Conservation (phyloP, 495 filamentous ascomycete species). For the Parachaetomium inaequale region DNA sequence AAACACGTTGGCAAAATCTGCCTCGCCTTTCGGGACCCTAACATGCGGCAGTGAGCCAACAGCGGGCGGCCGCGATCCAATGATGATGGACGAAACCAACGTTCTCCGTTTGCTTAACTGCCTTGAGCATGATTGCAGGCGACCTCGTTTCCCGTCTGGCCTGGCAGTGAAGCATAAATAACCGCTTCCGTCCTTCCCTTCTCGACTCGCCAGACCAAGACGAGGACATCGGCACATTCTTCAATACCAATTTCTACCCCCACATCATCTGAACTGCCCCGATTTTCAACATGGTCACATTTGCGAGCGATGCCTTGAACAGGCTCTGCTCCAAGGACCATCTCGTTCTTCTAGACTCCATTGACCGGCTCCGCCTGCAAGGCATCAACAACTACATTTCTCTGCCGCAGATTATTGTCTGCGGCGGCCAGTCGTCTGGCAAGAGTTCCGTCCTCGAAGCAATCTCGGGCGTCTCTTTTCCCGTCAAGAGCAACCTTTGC, state of each 20-base stretch:
- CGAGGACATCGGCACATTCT: not conserved
- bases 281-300: not conserved
- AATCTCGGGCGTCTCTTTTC: constrained; percentile 67
- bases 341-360: constrained; percentile 50
- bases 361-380: constrained; percentile 54
- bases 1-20: not conserved
- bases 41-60: not conserved
- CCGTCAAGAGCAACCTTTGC: constrained; percentile 57
- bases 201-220: not conserved
- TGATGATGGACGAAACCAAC: not conserved
- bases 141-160: not conserved
- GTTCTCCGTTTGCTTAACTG: not conserved
- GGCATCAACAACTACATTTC: constrained; percentile 55
- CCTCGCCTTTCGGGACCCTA: not conserved
- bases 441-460: constrained; percentile 73
- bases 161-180: not conserved
- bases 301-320: constrained; percentile 22
- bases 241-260: not conserved
- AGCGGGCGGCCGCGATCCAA: not conserved
- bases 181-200: not conserved
- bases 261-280: not conserved
- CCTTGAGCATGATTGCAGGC: not conserved
- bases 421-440: constrained; percentile 65
- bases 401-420: constrained; percentile 66
- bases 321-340: constrained; percentile 41